Evolutionary conservation across 805 yeast genomes (phyloP), one percentile per base, ranked within the genome.

Genomic region (Lachancea sp.): DNA sequence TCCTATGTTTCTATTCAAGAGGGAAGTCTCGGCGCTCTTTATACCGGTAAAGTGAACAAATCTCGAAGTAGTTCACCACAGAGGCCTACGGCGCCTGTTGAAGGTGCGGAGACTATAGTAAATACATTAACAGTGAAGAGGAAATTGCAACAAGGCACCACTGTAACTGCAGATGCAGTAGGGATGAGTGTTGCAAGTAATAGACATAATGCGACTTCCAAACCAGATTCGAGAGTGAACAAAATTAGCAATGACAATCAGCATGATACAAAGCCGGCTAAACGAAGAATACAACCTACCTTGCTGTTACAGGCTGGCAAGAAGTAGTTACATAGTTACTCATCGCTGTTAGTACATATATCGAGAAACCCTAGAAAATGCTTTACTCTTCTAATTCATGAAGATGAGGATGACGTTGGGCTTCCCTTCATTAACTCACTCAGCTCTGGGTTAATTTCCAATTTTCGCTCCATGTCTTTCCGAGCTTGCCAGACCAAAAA

Each of bases 401-500:
- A 11, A 7, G 24, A 7, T 11, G 11, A 11, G 13, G 29, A 5
- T 12, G 11, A 25, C 29, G 13, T 18, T n/a, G 8, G 13, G 15
- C 17, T 36, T 36, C 32, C 28, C n/a, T 32, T 30, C 20, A 45
- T 29, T 21, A 44, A 31, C 17, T 36, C 34, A 15, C 35, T 26
- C 21, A 48, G 38, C 22, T 46, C 42, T 11, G 40, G 29, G 36
- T 54, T 56, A 5, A 33, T 39, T 16, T 43, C 40, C 19, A 55
- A 24, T 9, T 40, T 34, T 29, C 46, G 44, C 41, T 65, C 75
- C 58, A 86, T 65, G 55, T 80, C 72, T 49, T 68, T 61, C 49
- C 88, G 72, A 1, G 88, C 86, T 41, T 70, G 67, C 55, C 75
- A 56, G 30, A 82, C 70, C 80, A 83, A 71, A 28, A 44, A 51